A percentile compares a stretch with the other conserved stretches of the same genome.
Conservation (phyloP, 192 early-diverging fungal genomes). For the Phycomyces nitens region DNA sequence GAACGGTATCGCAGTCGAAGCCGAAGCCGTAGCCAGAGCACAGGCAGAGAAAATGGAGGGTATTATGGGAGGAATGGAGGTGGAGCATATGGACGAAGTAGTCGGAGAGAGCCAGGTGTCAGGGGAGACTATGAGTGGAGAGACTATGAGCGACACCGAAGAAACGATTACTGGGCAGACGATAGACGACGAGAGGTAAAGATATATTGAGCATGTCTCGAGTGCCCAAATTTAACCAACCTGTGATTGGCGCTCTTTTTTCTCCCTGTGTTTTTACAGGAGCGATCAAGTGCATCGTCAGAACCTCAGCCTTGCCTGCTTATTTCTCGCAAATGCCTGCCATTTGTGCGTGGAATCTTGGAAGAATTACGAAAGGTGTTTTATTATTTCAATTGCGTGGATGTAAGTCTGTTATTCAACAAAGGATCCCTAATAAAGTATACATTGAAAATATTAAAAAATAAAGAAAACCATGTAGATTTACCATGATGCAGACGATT, state of each 20-base stretch:
- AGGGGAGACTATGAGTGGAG: background rate
- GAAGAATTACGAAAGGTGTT: slow-evolving; percentile 49
- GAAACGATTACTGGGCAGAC: slow-evolving; percentile 4
- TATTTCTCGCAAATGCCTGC: slow-evolving; percentile 19
- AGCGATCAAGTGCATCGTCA: background rate
- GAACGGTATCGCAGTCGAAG: slow-evolving; percentile 24
- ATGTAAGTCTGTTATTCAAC: slow-evolving; percentile 28
- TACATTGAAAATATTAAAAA: no score
- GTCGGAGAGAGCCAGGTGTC: background rate
- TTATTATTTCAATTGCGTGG: slow-evolving; percentile 43
- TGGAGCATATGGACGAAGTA: background rate
- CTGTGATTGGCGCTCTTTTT: no score
- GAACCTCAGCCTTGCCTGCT: background rate
- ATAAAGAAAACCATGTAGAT: slow-evolving; percentile 28
- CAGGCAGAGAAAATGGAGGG: slow-evolving; percentile 5
- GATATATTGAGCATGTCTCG: no score
- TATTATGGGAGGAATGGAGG: background rate
- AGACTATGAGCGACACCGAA: background rate
- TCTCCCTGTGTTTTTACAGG: no score
- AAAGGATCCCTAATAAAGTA: no score
- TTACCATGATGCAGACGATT: slow-evolving; percentile 51
- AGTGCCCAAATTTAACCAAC: no score
- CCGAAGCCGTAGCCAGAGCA: slow-evolving; percentile 22
- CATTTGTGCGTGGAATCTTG: slow-evolving; percentile 42
- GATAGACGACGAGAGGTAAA: slow-evolving; percentile 4